Percentiles rank a stretch among this genome's conserved stretches.
These are phyloP conservation scores for Hyaloperonospora brassicae DNA, from an alignment of 352 stramenopile genomes.

Conservation along the genomic window DNA sequence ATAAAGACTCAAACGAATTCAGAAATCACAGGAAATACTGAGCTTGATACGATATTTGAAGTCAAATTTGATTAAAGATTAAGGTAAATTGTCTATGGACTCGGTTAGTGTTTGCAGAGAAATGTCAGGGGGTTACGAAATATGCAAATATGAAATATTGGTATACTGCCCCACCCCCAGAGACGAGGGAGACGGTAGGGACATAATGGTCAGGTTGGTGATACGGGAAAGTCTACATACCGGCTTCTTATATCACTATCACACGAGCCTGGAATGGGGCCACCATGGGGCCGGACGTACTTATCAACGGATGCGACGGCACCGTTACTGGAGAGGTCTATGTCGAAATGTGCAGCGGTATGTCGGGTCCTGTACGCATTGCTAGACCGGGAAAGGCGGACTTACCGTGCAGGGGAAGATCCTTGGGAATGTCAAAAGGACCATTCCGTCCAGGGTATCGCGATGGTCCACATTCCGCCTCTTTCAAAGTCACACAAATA, in stretches of 20 bases:
- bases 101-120: not conserved
- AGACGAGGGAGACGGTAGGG: not conserved
- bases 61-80: slow-evolving; percentile 1
- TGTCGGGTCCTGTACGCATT: too few species aligned
- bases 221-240: slow-evolving; percentile 1
- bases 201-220: not conserved
- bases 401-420: too few species aligned
- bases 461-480: too few species aligned
- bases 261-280: not conserved
- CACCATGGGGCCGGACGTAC: slow-evolving; percentile 1
- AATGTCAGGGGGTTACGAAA: not conserved
- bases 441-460: too few species aligned
- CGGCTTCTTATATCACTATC: not conserved
- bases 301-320: too few species aligned
- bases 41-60: not conserved
- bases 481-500: too few species aligned
- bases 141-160: too few species aligned
- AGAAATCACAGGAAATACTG: slow-evolving; percentile 2
- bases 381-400: too few species aligned
- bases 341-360: too few species aligned
- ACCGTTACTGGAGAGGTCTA: too few species aligned
- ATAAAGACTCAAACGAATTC: slow-evolving; percentile 1
- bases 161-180: not conserved
- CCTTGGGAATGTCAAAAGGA: too few species aligned
- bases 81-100: not conserved